Conservation (phyloP, 2,329 filamentous ascomycete species). For the Ophiocordyceps camponoti-rufipedis region DNA sequence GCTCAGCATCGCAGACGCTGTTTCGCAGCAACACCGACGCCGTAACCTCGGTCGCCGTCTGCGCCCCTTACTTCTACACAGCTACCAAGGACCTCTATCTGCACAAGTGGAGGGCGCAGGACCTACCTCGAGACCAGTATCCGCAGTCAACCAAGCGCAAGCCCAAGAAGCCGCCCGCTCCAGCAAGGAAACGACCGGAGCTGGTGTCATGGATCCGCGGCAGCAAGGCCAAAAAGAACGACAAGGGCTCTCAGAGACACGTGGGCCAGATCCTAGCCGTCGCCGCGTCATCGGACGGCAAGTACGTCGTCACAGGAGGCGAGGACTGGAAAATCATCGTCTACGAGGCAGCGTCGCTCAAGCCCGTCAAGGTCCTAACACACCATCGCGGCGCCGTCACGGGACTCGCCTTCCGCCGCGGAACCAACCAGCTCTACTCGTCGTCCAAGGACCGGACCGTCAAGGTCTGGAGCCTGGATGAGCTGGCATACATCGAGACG, state of each 20-base stretch:
- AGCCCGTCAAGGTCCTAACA: constrained; percentile 66
- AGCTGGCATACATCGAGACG: constrained; percentile 86
- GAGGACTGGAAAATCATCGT: constrained; percentile 71
- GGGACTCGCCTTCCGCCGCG: constrained; percentile 66
- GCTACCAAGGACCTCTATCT: constrained; percentile 70
- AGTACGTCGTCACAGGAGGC: constrained; percentile 80
- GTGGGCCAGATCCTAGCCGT: constrained; percentile 65
- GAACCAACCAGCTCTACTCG: constrained; percentile 84
- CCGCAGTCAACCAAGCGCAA: constrained; percentile 39
- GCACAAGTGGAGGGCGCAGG: constrained; percentile 77
- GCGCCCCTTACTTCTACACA: constrained; percentile 70
- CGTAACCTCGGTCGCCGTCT: constrained; percentile 64
- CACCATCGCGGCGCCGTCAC: constrained; percentile 83
- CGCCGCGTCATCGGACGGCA: constrained; percentile 75
- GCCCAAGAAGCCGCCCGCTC: constrained; percentile 37
- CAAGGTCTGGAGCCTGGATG: constrained; percentile 87
- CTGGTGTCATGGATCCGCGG: constrained; percentile 46
- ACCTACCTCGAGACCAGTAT: constrained; percentile 41
- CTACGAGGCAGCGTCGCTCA: constrained; percentile 67
- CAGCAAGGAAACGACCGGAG: constrained; percentile 41
- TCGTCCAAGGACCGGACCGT: constrained; percentile 82
- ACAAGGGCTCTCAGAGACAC: constrained; percentile 58
- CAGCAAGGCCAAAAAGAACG: constrained; percentile 37
- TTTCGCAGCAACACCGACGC: constrained; percentile 64
- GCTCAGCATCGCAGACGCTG: constrained; percentile 45